A percentile compares a stretch with the other conserved stretches of the same genome.
Conservation (phyloP, 2,329 filamentous ascomycete genomes). For the Fusarium poae region DNA sequence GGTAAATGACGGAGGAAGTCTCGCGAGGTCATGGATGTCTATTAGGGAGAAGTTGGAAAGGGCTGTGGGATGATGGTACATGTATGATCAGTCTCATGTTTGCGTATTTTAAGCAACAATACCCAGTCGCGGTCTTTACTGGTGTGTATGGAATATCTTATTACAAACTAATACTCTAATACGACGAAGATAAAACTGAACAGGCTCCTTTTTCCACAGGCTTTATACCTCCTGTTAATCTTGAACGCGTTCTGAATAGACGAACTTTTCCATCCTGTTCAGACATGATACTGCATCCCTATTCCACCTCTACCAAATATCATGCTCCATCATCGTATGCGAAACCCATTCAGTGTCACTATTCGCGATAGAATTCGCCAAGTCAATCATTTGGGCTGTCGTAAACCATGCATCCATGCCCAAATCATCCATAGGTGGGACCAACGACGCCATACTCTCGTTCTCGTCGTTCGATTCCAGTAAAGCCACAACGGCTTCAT, state of each 20-base stretch:
- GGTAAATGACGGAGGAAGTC: not conserved
- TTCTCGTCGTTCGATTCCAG: slow-evolving; percentile 21
- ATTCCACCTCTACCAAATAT: slow-evolving; percentile 55
- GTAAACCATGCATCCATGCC: slow-evolving; percentile 55
- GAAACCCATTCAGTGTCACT: slow-evolving; percentile 62
- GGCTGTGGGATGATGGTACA: not conserved
- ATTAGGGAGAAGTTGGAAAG: slow-evolving; percentile 12
- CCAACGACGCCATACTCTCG: slow-evolving; percentile 35
- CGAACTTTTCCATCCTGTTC: not conserved
- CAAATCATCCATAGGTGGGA: slow-evolving; percentile 42
- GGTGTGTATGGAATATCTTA: not conserved
- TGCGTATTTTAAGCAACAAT: not conserved
- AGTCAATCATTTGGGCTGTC: slow-evolving; percentile 61
- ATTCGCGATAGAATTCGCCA: slow-evolving; percentile 62
- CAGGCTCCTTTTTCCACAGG: not conserved
- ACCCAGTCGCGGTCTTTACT: not conserved
- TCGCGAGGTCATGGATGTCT: not conserved
- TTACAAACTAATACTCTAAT: not conserved
- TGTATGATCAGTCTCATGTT: rapidly evolving
- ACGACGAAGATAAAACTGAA: not conserved
- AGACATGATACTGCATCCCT: not conserved
- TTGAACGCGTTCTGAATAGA: no score
- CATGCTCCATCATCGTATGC: slow-evolving; percentile 60
- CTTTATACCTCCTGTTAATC: rapidly evolving
- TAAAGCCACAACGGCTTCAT: not conserved